Percentiles rank a stretch among this genome's conserved stretches.
phyloP scores from a whole-genome alignment of 2,329 filamentous ascomycete species.

The Lasiodiplodia sp. region DNA sequence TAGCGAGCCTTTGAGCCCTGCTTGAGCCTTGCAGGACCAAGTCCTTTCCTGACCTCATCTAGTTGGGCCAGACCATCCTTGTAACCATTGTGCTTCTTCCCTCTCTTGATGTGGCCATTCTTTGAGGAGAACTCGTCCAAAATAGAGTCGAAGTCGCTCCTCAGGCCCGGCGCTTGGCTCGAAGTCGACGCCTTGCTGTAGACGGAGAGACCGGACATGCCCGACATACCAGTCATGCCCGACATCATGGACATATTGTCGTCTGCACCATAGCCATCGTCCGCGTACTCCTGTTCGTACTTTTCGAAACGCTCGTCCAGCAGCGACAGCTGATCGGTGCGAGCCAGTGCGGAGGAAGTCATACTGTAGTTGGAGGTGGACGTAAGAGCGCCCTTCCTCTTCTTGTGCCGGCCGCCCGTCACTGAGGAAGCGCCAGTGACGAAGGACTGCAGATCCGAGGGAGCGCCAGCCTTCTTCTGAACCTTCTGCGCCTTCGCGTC shows the following conservation, averaged over 20 bases:
- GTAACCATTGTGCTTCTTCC: conserved; percentile 80
- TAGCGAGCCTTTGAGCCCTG: conserved; percentile 6
- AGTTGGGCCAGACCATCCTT: conserved; percentile 86
- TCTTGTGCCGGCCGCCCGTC: conserved; percentile 84
- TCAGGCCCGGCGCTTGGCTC: conserved; percentile 60
- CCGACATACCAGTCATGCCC: conserved; percentile 60
- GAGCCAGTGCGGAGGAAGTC: conserved; percentile 84
- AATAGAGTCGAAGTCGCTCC: conserved; percentile 84
- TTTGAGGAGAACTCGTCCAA: conserved; percentile 90
- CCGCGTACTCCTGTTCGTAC: conserved; percentile 81
- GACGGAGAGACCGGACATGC: conserved; percentile 48
- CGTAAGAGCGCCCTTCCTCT: conserved; percentile 92
- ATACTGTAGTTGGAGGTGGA: conserved; percentile 88
- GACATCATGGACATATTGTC: conserved; percentile 56
- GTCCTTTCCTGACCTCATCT: conserved; percentile 82
- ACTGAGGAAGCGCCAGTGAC: conserved; percentile 75
- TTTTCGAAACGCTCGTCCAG: conserved; percentile 91
- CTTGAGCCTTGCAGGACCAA: conserved; percentile 70
- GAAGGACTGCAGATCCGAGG: conserved; percentile 72
- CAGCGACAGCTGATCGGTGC: conserved; percentile 85
- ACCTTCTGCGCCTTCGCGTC: conserved; percentile 62
- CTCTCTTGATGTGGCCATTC: conserved; percentile 65
- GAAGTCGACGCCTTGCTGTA: conserved; percentile 40
- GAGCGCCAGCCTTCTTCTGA: conserved; percentile 48
- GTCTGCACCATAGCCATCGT: conserved; percentile 56